These are phyloP conservation scores for Beauveria sp. DNA, from an alignment of 2,329 filamentous ascomycete genomes.

Conservation along the genomic window DNA sequence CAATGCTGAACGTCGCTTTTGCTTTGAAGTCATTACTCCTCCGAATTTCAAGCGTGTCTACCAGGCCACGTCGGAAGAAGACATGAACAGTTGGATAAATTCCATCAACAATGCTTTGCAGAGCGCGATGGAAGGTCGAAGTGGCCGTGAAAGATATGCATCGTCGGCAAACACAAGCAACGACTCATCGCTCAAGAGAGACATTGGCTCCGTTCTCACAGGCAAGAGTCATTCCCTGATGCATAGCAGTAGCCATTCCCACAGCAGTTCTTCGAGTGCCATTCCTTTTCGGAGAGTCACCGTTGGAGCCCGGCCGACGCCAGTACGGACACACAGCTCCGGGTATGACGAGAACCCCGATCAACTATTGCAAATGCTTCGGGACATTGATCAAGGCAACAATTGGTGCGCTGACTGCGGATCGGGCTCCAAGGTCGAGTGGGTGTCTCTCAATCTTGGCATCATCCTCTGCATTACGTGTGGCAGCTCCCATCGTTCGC, in stretches of 20 bases:
- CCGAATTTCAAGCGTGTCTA: conserved; percentile 85
- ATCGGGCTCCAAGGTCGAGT: conserved; percentile 87
- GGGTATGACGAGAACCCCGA: conserved; percentile 76
- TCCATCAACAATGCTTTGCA: conserved; percentile 97
- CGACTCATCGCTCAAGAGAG: conserved; percentile 60
- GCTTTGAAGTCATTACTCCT: conserved; percentile 96
- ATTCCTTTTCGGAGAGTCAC: conserved; percentile 79
- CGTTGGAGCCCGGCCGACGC: conserved; percentile 76
- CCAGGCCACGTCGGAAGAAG: conserved; percentile 94
- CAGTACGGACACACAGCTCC: conserved; percentile 60
- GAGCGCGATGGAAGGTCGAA: conserved; percentile 82
- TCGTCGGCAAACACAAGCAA: conserved; percentile 25
- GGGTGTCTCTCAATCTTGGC: conserved; percentile 96
- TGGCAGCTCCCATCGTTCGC: conserved; percentile 90
- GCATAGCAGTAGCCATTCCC: conserved; percentile 43
- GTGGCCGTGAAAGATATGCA: conserved; percentile 46
- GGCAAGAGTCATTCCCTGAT: conserved; percentile 75
- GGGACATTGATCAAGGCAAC: conserved; percentile 87
- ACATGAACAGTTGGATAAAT: conserved; percentile 94
- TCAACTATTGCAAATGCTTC: conserved; percentile 76
- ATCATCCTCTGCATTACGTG: conserved; percentile 97
- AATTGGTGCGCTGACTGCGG: conserved; percentile 91
- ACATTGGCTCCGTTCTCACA: conserved; percentile 87
- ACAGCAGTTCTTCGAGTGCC: conserved; percentile 36
- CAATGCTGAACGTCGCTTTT: conserved; percentile 90